Base-by-base conservation (phyloP, 139 green algal species). In the Trebouxia sp. region DNA sequence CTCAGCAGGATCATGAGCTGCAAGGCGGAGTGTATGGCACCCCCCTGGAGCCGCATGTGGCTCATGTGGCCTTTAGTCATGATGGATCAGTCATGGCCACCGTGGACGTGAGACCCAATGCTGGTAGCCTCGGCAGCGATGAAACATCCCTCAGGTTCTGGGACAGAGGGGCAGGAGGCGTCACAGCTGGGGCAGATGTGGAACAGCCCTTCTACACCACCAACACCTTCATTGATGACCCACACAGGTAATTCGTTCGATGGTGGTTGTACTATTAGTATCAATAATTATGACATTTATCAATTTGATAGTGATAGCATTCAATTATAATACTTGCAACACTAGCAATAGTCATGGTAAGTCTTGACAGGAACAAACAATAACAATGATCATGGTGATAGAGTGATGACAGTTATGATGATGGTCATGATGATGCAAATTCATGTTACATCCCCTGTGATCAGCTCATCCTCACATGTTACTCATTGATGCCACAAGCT, bases 141-240 rank as follows among this genome's bases (percentile, higher is more conserved):
- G 76, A 74, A 32, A 66, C 38, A 7, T 42, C 32, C 24, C 58
- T 84, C 17, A 76, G 83, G 38, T 89, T 94, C 82, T 94, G 90
- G 90, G 87, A 94, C 28, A 43, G 62, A 6, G 28, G 45, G 9
- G 41, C 38, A 24, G 39, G n/a, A n/a, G 65, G 78, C 6, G 45
- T 55, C 28, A n/a, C 43, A 10, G 47, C 43, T 8, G 69, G 75
- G 1, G 28, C 62, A 9, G 15, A 51, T 55, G 39, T 38, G 26
- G 41, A 35, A 35, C 26, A 67, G 0, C 53, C 53, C 9, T 79
- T 79, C 1, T 93, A 87, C 80, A 35, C n/a, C 0, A 80, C 92
- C 26, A 92, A 92, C 70, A 94, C 87, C 1, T 67, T 86, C 3
- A 66, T 85, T 22, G 89, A 92, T 39, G 83, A 84, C 37, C 90